Conservation (phyloP, 1,284 basidiomycete genomes). For the Thelephora terrestris region DNA sequence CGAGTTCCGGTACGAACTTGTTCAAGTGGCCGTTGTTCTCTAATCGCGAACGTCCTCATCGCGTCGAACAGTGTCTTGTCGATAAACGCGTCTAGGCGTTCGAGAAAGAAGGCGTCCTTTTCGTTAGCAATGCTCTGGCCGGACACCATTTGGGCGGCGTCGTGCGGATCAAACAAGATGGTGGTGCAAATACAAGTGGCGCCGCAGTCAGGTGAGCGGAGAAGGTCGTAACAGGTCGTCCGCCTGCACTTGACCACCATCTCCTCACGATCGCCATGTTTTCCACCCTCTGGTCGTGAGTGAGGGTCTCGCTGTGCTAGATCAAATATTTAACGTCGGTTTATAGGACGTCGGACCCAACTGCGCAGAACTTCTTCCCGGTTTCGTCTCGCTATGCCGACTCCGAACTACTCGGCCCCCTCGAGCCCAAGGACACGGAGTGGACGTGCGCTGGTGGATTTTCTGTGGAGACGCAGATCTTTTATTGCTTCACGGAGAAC, state of each 20-base stretch:
- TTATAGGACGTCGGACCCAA: constrained; percentile 50
- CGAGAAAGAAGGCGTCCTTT: not conserved
- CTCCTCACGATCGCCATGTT: constrained; percentile 38
- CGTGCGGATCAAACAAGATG: not conserved
- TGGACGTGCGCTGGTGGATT: constrained; percentile 85
- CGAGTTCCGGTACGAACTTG: not conserved
- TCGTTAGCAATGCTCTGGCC: not conserved
- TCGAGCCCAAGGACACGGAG: constrained; percentile 64
- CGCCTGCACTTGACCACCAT: not conserved
- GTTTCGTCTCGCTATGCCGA: constrained; percentile 46
- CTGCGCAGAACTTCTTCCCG: constrained; percentile 71
- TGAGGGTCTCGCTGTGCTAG: constrained; percentile 14
- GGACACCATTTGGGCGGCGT: not conserved
- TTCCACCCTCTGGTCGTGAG: constrained; percentile 64
- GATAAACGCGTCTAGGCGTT: not conserved
- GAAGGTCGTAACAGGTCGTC: not conserved
- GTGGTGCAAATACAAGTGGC: not conserved
- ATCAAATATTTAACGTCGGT: constrained; percentile 11
- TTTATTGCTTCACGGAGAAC: constrained; percentile 80
- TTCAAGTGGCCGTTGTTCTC: not conserved
- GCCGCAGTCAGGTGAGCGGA: not conserved
- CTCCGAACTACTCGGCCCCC: constrained; percentile 60
- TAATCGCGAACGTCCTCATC: not conserved
- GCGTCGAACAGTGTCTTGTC: not conserved
- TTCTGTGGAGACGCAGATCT: constrained; percentile 86